A percentile compares a stretch with the other conserved stretches of the same genome.
phyloP scores from a whole-genome alignment of 2,329 filamentous ascomycete species.

The Ambrosiella cleistominuta region DNA sequence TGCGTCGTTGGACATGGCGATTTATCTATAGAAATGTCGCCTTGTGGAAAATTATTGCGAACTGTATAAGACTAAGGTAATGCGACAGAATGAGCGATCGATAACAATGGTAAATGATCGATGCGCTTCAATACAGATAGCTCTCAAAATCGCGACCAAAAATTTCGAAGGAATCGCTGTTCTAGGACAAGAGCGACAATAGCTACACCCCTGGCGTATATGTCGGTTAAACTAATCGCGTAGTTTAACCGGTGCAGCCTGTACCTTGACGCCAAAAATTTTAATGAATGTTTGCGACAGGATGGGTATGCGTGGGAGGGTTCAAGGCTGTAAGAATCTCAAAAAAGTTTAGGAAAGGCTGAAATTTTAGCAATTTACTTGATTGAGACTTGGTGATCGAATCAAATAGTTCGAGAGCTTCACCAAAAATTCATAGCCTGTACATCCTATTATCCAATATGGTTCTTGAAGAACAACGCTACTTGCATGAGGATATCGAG shows the following conservation, averaged over 20 bases:
- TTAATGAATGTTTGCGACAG: not conserved
- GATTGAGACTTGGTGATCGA: constrained; percentile 1
- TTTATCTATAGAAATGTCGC: no score
- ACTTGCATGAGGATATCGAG: constrained; percentile 91
- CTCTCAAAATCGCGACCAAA: constrained; percentile 4
- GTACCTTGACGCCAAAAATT: not conserved
- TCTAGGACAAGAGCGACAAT: not conserved
- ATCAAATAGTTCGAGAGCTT: not conserved
- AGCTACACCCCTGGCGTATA: not conserved
- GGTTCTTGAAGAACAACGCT: constrained; percentile 85
- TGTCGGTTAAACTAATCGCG: constrained; percentile 1
- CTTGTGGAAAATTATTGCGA: no score
- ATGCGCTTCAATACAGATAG: not conserved
- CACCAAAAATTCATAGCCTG: not conserved
- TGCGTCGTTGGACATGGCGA: constrained; percentile 61
- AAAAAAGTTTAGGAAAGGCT: constrained; percentile 7
- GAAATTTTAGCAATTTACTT: not conserved
- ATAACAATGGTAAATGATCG: not conserved
- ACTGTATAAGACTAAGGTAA: not conserved
- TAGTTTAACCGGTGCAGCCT: constrained; percentile 1
- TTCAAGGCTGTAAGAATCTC: constrained; percentile 9
- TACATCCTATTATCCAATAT: constrained; percentile 26
- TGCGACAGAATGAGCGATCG: not conserved
- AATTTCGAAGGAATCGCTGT: not conserved
- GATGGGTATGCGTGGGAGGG: not conserved